A percentile compares a stretch with the other conserved stretches of the same genome.
phyloP scores from a whole-genome alignment of 2,329 filamentous ascomycete genomes.

The Epichloe scottii region DNA sequence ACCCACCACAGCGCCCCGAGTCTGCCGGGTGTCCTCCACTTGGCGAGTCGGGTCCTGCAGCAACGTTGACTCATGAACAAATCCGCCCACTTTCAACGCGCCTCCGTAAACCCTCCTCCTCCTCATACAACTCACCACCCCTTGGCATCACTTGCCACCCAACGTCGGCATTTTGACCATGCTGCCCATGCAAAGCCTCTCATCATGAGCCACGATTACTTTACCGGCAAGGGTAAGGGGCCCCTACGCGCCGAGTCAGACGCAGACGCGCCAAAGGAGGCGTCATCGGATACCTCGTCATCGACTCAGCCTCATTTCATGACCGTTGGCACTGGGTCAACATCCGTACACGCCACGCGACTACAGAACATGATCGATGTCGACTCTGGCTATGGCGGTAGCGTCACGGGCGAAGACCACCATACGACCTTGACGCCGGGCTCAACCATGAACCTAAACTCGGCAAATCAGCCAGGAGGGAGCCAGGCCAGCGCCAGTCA shows the following conservation, averaged over 20 bases:
- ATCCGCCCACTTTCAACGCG: neutral
- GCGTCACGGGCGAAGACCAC: constrained; percentile 52
- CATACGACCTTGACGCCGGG: constrained; percentile 14
- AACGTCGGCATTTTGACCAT: constrained; percentile 17
- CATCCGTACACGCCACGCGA: constrained; percentile 68
- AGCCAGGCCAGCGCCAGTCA: constrained; percentile 71
- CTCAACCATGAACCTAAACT: constrained; percentile 26
- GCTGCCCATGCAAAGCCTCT: constrained; percentile 17
- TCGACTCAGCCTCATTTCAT: constrained; percentile 54
- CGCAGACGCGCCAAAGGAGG: constrained; percentile 15
- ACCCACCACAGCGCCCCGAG: neutral
- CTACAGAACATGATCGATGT: constrained; percentile 71
- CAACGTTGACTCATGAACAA: neutral
- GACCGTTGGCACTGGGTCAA: constrained; percentile 74
- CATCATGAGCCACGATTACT: constrained; percentile 50
- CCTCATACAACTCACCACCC: neutral
- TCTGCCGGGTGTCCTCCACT: neutral
- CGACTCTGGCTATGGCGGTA: constrained; percentile 88
- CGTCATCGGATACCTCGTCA: constrained; percentile 13
- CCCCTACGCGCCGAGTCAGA: constrained; percentile 21
- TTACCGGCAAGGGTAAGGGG: constrained; percentile 40
- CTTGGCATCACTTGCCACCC: neutral
- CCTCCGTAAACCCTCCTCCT: neutral
- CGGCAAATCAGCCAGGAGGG: constrained; percentile 28
- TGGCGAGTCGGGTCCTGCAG: neutral